These are phyloP conservation scores for Xylariaceae sp. DNA, from an alignment of 2,329 filamentous ascomycete species.

Conservation along the genomic window DNA sequence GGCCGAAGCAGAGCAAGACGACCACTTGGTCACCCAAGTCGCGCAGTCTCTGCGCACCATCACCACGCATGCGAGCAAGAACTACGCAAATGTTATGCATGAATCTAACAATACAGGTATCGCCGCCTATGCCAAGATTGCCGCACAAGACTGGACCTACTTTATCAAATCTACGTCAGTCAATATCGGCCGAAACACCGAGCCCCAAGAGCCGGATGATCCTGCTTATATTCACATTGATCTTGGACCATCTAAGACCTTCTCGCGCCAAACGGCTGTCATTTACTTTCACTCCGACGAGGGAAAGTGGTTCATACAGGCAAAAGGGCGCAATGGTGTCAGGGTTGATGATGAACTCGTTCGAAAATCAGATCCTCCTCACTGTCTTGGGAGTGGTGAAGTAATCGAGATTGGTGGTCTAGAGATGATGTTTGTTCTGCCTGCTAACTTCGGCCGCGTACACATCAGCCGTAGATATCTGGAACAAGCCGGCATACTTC, in stretches of 20 bases:
- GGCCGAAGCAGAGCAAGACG: slow-evolving; percentile 42
- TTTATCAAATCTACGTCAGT: slow-evolving; percentile 71
- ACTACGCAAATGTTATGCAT: slow-evolving; percentile 60
- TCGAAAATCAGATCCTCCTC: slow-evolving; percentile 57
- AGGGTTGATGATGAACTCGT: slow-evolving; percentile 71
- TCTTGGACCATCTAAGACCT: slow-evolving; percentile 74
- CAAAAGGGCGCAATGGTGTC: slow-evolving; percentile 88
- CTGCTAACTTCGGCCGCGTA: slow-evolving; percentile 61
- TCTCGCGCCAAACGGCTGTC: slow-evolving; percentile 70
- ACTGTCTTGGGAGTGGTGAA: slow-evolving; percentile 72
- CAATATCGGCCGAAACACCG: slow-evolving; percentile 67
- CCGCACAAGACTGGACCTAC: slow-evolving; percentile 77
- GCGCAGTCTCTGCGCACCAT: slow-evolving; percentile 45
- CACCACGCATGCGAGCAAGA: slow-evolving; percentile 53
- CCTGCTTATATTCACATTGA: slow-evolving; percentile 71
- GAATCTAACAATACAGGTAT: slow-evolving; percentile 53
- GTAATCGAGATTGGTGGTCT: slow-evolving; percentile 88
- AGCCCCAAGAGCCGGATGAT: slow-evolving; percentile 42
- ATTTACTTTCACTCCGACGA: slow-evolving; percentile 65
- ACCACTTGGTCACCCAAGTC: slow-evolving; percentile 51
- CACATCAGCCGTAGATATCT: slow-evolving; percentile 64
- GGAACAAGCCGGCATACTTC: slow-evolving; percentile 54
- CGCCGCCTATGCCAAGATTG: slow-evolving; percentile 75
- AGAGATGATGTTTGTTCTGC: slow-evolving; percentile 99
- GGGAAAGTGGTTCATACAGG: slow-evolving; percentile 74